Conservation (phyloP, 208 protist genomes). For the Willaertia magna region DNA sequence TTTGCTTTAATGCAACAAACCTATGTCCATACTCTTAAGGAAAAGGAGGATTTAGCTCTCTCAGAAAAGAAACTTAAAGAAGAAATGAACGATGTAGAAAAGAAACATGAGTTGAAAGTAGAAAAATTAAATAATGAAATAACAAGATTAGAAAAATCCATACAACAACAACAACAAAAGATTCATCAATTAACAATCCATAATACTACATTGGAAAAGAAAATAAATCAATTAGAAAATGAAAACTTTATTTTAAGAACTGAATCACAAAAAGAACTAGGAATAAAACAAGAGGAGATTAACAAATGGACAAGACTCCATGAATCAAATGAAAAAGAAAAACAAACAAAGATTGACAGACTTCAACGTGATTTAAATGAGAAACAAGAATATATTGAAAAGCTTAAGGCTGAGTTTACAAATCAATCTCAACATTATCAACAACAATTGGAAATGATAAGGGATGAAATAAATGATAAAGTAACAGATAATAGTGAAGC, state of each 20-base stretch:
- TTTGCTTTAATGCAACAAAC: neutral
- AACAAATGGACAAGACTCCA: neutral
- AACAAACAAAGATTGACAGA: neutral
- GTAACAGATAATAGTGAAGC: neutral
- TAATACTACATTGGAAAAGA: neutral
- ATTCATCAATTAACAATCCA: neutral
- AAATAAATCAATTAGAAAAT: neutral
- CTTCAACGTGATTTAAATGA: neutral
- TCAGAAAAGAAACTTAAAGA: neutral
- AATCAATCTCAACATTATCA: neutral
- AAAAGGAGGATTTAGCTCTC: neutral
- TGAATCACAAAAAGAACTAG: neutral
- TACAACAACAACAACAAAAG: neutral
- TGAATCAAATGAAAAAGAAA: neutral
- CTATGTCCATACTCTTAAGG: neutral
- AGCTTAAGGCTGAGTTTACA: neutral
- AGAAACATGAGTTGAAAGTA: neutral
- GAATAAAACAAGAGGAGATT: neutral
- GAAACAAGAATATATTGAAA: neutral
- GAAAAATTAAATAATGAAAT: neutral
- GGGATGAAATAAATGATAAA: neutral
- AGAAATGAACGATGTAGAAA: neutral
- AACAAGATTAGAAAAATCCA: neutral
- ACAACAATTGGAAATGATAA: neutral
- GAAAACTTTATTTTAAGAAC: neutral